These are phyloP conservation scores for Arthrobotrys conoides DNA, from an alignment of 2,329 filamentous ascomycete genomes.

Conservation along the genomic window DNA sequence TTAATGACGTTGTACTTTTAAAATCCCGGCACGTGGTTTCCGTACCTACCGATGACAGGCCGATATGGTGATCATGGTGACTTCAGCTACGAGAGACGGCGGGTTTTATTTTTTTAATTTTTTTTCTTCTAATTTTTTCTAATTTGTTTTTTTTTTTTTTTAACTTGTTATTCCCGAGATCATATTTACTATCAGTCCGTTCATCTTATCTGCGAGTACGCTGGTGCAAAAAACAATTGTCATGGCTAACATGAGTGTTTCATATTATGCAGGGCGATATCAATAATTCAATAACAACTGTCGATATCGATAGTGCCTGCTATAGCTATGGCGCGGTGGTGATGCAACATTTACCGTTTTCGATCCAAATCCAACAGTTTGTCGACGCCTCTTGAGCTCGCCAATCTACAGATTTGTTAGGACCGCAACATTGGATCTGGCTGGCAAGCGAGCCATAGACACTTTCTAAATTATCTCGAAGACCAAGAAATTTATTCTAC, in stretches of 20 bases:
- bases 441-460: conserved; percentile 5
- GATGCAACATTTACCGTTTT: conserved; percentile 45
- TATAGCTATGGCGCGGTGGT: conserved; percentile 34
- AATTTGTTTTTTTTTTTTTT: not conserved
- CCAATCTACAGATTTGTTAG: conserved; percentile 26
- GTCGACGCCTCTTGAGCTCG: conserved; percentile 21
- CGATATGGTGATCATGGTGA: conserved; percentile 15
- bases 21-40: conserved; percentile 17
- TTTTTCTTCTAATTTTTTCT: too few species aligned
- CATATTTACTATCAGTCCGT: conserved; percentile 10
- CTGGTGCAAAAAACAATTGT: conserved; percentile 8
- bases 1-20: conserved; percentile 32
- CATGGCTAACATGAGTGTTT: conserved; percentile 57
- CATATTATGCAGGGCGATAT: conserved; percentile 51
- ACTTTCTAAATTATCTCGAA: not conserved
- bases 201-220: conserved; percentile 9
- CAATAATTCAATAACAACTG: conserved; percentile 41
- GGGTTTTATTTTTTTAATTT: too few species aligned
- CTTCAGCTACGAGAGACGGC: conserved; percentile 15
- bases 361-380: conserved; percentile 32
- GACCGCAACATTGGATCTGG: not conserved
- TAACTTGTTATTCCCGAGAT: conserved; percentile 23
- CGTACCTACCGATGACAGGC: conserved; percentile 27
- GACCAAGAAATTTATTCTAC: not conserved
- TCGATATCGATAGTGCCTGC: conserved; percentile 26